Evolutionary conservation across 164 flowering plant genomes (phyloP).

Genomic region (Berberis thunbergii): DNA sequence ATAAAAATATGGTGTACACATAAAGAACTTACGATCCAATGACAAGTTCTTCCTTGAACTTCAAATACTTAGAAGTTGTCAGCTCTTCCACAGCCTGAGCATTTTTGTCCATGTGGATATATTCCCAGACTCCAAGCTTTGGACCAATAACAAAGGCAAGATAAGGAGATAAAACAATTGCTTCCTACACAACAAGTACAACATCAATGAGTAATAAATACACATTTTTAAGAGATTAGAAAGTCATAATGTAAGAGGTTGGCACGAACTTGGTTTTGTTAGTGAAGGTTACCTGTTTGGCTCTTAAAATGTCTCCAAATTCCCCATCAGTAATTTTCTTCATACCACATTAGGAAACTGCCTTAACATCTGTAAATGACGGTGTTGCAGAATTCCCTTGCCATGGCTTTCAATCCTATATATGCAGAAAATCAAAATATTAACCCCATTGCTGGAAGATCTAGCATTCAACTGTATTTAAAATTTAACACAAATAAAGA

Average conservation of each 20-base stretch:
- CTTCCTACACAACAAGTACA: constrained; percentile 44
- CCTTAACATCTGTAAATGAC: constrained; percentile 63
- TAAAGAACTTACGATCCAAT: constrained; percentile 51
- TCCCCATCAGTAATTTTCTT: constrained; percentile 43
- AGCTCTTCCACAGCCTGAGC: constrained; percentile 66
- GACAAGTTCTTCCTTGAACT: constrained; percentile 80
- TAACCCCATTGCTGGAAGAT: background rate
- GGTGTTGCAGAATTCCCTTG: constrained; percentile 70
- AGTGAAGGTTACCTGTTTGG: constrained; percentile 49
- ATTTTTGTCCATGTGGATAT: constrained; percentile 58
- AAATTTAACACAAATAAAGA: background rate
- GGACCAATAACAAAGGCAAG: no score
- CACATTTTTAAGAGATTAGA: no score
- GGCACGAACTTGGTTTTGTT: background rate
- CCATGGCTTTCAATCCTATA: constrained; percentile 63
- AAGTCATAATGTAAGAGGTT: no score
- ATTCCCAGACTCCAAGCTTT: constrained; percentile 94
- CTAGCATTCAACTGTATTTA: background rate
- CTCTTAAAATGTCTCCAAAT: constrained; percentile 57
- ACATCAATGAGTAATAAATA: constrained; percentile 7
- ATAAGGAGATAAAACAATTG: constrained; percentile 80
- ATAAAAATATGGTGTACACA: no score
- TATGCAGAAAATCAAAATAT: background rate
- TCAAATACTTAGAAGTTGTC: constrained; percentile 54
- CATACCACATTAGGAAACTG: constrained; percentile 31